Base-by-base conservation (phyloP, 2,329 filamentous ascomycete species). In the Pestalotiopsis sp. region DNA sequence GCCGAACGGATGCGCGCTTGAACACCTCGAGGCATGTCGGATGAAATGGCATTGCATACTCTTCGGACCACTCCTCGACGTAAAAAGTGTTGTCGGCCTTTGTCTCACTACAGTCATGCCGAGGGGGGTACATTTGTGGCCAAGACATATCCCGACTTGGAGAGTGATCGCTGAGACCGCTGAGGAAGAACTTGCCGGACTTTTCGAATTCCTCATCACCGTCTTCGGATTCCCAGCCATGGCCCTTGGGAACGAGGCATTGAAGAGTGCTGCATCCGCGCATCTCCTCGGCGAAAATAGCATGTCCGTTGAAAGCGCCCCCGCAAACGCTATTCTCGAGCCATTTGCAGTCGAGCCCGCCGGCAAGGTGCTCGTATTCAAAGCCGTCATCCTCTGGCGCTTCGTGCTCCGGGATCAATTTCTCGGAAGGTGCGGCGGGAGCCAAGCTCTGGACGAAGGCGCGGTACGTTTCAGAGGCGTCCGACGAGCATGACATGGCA, bases 41-140 rank as follows among this genome's bases (percentile, higher is more conserved):
- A 39, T 64, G 61, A 35, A 64, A 64, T 30, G 61, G 61, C 61
- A 64, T 64, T 11, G 20, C 38, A 24, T 64, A 64, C 11, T 64
- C 39, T 55, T 30, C n/a, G 14, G 7, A 17, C 17, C 14, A 11
- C 7, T 55, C 40, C 3, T 11, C 17, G 38, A 17, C 17, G 4
- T 39, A 44, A 20, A 64, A 44, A 5, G 24, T 39, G 26, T 64
- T 64, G 14, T 64, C 38, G 6, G 38, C 61, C 9, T 64, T 48
- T 26, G 22, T 17, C 10, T 22, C 6, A 9, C 11, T 17, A 17
- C 17, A 22, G 39, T 20, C 61, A 39, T 64, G 61, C 13, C 61
- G 61, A 24, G 7, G 9, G 7, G 61, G 61, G 24, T 30, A 64
- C 13, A 52, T 39, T 14, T 52, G 6, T 1, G 61, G 20, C 38